Conservation (phyloP, 495 filamentous ascomycete genomes). For the Talaromyces thailandensis region DNA sequence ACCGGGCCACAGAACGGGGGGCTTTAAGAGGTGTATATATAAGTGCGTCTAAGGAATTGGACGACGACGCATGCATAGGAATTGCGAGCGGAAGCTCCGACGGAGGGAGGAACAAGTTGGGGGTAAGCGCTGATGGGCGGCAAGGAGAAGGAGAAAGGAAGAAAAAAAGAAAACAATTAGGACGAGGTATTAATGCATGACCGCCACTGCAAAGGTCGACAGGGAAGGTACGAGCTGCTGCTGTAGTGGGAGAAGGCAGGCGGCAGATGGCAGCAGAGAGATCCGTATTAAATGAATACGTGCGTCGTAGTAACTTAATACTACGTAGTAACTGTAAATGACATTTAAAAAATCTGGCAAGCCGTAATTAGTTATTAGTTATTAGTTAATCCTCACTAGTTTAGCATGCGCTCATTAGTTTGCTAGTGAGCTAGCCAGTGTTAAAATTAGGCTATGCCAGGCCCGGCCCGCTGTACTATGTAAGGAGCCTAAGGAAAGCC, state of each 20-base stretch:
- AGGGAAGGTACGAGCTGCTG: neutral
- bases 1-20: constrained; percentile 5
- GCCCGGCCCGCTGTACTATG: constrained; percentile 5
- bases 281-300: neutral
- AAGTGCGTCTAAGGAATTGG: neutral
- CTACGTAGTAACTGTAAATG: no score
- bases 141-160: constrained; percentile 1
- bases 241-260: neutral
- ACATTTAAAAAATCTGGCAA: neutral
- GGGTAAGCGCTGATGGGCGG: neutral
- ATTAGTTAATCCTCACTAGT: no score
- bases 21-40: constrained; percentile 1
- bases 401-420: neutral
- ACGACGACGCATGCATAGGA: neutral
- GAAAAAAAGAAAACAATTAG: constrained; percentile 4
- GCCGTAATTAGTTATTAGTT: no score
- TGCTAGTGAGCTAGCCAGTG: neutral
- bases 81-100: neutral
- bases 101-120: neutral
- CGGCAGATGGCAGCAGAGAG: neutral
- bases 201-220: neutral
- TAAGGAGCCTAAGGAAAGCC: neutral
- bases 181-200: neutral
- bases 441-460: constrained; percentile 2
- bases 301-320: no score